Evolutionary conservation across 2,329 filamentous ascomycete species (phyloP).

Genomic region (Botrytis sinoallii): DNA sequence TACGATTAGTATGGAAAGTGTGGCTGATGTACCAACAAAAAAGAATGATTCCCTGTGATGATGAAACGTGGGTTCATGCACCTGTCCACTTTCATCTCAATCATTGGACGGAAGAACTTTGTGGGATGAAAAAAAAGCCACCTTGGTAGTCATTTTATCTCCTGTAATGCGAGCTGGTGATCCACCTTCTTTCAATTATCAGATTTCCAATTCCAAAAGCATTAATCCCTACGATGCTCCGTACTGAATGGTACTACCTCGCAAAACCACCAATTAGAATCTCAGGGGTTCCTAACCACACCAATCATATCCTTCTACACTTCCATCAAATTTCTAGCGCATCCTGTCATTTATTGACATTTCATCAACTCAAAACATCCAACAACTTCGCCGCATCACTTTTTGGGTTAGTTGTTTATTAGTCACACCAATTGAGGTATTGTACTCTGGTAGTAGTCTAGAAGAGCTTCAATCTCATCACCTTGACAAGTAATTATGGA

Average conservation of each 20-base stretch:
- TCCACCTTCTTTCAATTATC: background rate
- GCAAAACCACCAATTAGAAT: background rate
- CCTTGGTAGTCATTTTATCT: no score
- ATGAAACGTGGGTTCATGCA: background rate
- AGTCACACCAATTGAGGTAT: background rate
- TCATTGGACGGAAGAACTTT: background rate
- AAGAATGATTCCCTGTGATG: background rate
- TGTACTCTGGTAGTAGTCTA: background rate
- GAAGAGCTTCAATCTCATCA: background rate
- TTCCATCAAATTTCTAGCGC: background rate
- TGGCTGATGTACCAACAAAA: background rate
- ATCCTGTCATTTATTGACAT: background rate
- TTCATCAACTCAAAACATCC: constrained; percentile 3
- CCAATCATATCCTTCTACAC: background rate
- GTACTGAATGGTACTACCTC: background rate
- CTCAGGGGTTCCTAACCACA: background rate
- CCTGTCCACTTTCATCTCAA: background rate
- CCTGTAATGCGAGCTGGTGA: background rate
- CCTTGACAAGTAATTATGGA: background rate
- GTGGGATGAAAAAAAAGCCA: no score
- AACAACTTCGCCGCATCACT: background rate
- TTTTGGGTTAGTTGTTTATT: background rate
- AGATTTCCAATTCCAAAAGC: background rate
- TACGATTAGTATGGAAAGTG: background rate
- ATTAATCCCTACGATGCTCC: background rate